Evolutionary conservation across 2,329 filamentous ascomycete genomes (phyloP).

Genomic region (Colletotrichum higginsianum): DNA sequence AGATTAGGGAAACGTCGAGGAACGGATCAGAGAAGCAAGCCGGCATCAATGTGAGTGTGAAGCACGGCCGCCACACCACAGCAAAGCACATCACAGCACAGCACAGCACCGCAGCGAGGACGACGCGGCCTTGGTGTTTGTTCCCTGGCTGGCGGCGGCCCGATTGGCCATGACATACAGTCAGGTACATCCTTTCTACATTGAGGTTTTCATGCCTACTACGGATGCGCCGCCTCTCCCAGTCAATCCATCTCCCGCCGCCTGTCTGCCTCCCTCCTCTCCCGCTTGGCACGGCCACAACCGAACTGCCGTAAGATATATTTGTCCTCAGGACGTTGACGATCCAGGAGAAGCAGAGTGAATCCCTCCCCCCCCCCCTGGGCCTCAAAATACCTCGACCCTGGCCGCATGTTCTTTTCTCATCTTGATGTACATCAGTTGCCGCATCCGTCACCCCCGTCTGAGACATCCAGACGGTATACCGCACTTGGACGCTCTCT

Average conservation of each 20-base stretch:
- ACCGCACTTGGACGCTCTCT: constrained; percentile 6
- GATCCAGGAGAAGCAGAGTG: constrained; percentile 21
- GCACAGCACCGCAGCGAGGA: neutral
- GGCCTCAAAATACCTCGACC: constrained; percentile 33
- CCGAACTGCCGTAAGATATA: constrained; percentile 23
- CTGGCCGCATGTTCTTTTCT: constrained; percentile 16
- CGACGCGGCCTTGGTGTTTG: constrained; percentile 24
- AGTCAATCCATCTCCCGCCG: constrained; percentile 9
- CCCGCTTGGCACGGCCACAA: constrained; percentile 33
- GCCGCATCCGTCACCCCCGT: constrained; percentile 20
- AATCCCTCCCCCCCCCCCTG: neutral
- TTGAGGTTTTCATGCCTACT: too few relatives aligned
- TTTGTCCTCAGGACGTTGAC: neutral
- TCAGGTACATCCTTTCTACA: too few relatives aligned
- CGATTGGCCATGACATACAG: constrained; percentile 28
- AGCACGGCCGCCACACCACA: constrained; percentile 11
- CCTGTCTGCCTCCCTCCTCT: neutral
- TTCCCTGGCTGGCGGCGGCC: constrained; percentile 11
- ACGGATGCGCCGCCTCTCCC: too few relatives aligned
- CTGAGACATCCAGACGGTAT: constrained; percentile 33
- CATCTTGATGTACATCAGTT: constrained; percentile 27
- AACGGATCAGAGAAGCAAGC: constrained; percentile 24
- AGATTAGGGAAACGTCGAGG: constrained; percentile 36
- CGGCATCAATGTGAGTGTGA: constrained; percentile 1
- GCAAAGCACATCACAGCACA: too few relatives aligned